These are phyloP conservation scores for Chlorella sp. DNA, from an alignment of 139 green algal genomes.

Conservation along the genomic window DNA sequence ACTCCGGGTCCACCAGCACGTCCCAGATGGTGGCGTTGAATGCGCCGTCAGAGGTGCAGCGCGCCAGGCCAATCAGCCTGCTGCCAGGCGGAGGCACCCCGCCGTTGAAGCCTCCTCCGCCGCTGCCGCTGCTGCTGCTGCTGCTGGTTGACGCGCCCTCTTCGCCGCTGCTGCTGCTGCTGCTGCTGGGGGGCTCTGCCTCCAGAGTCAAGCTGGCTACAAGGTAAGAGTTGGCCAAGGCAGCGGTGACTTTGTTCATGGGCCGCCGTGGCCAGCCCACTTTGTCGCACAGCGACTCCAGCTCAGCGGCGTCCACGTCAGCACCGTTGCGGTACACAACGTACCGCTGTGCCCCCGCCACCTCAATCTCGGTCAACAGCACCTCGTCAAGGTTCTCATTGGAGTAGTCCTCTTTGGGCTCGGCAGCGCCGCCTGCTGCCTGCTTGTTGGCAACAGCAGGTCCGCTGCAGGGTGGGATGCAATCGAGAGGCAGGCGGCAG, in stretches of 20 bases:
- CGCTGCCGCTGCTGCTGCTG: not conserved
- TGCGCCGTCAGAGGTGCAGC: constrained; percentile 91
- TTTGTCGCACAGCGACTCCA: constrained; percentile 90
- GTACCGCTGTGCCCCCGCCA: constrained; percentile 65
- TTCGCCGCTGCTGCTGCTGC: constrained; percentile 9
- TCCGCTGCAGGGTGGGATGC: not conserved
- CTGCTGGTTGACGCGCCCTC: not conserved
- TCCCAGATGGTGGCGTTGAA: constrained; percentile 99
- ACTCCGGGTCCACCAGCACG: constrained; percentile 94
- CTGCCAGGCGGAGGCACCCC: not conserved
- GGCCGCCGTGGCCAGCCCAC: constrained; percentile 91
- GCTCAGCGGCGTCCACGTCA: constrained; percentile 73
- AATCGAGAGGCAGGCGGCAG: not conserved
- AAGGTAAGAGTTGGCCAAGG: constrained; percentile 92
- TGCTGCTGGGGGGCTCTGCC: constrained; percentile 1
- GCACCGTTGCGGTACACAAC: constrained; percentile 86
- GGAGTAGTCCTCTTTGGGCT: constrained; percentile 30
- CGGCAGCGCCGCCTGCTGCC: not conserved
- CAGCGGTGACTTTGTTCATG: constrained; percentile 83
- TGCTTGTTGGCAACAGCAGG: not conserved
- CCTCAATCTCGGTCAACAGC: constrained; percentile 40
- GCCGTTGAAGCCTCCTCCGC: not conserved
- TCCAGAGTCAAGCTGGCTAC: constrained; percentile 80
- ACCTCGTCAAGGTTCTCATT: constrained; percentile 51
- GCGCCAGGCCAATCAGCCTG: constrained; percentile 84